A percentile compares a stretch with the other conserved stretches of the same genome.
Conservation (phyloP, 2,329 filamentous ascomycete genomes). For the Colletotrichum cereale region DNA sequence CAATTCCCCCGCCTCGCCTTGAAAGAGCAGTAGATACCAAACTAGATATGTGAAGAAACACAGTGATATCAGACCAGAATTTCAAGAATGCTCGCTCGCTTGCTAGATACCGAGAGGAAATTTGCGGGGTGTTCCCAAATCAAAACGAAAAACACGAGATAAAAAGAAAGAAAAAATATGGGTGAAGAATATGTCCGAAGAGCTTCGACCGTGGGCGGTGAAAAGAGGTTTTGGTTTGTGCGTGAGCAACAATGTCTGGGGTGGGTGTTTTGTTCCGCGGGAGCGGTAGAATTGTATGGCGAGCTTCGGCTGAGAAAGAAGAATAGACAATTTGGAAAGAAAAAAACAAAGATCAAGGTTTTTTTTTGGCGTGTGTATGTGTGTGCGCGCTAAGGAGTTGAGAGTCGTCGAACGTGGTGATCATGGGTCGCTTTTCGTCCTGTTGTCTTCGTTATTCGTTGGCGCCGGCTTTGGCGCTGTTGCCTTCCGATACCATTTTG, state of each 20-base stretch:
- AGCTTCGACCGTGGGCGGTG: conserved; percentile 43
- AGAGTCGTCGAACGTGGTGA: conserved; percentile 33
- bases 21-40: conserved; percentile 44
- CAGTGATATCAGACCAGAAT: conserved; percentile 33
- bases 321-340: conserved; percentile 35
- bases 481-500: conserved; percentile 87
- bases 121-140: conserved; percentile 43
- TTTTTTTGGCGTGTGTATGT: conserved; percentile 3
- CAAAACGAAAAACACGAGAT: conserved; percentile 36
- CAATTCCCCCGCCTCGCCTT: conserved; percentile 1
- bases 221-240: conserved; percentile 52
- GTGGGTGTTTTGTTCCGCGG: conserved; percentile 44
- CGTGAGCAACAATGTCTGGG: conserved; percentile 63
- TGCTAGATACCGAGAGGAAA: conserved; percentile 52
- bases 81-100: conserved; percentile 43
- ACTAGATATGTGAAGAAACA: conserved; percentile 39
- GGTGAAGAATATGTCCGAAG: conserved; percentile 41
- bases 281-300: conserved; percentile 48
- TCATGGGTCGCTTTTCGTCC: conserved; percentile 36
- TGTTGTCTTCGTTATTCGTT: conserved; percentile 53
- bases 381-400: conserved; percentile 32
- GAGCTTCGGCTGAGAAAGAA: conserved; percentile 36
- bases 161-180: conserved; percentile 40
- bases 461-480: conserved; percentile 57
- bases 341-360: too few relatives aligned